A percentile compares a stretch with the other conserved stretches of the same genome.
Evolutionary conservation across 2,329 filamentous ascomycete genomes (phyloP).

Genomic region (Blastomyces parvus): DNA sequence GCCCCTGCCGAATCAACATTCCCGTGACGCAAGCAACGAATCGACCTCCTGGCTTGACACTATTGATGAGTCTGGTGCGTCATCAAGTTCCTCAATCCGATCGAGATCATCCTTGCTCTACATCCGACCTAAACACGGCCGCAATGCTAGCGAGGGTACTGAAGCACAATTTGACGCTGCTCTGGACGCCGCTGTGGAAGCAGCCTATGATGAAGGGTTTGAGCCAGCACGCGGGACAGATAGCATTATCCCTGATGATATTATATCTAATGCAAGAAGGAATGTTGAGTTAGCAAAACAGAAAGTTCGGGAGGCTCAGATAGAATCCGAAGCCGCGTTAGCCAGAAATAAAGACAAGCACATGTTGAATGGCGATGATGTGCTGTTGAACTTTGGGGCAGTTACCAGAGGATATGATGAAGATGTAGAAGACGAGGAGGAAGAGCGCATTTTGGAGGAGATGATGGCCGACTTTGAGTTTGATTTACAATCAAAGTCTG

Average conservation of each 20-base stretch:
- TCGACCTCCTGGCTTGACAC: slow-evolving; percentile 91
- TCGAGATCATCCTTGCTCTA: slow-evolving; percentile 66
- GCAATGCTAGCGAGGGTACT: slow-evolving; percentile 59
- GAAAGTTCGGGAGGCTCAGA: slow-evolving; percentile 61
- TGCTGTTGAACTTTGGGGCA: slow-evolving; percentile 17
- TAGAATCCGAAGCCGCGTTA: slow-evolving; percentile 54
- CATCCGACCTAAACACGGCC: slow-evolving; percentile 59
- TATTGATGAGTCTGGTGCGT: slow-evolving; percentile 80
- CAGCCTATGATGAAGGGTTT: slow-evolving; percentile 85
- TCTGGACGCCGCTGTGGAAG: slow-evolving; percentile 88
- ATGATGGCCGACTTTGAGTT: slow-evolving; percentile 83
- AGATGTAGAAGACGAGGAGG: slow-evolving; percentile 60
- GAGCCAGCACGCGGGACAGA: slow-evolving; percentile 47
- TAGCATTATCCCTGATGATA: slow-evolving; percentile 19
- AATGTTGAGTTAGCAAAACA: slow-evolving; percentile 69
- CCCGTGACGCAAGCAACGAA: slow-evolving; percentile 59
- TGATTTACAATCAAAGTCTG: slow-evolving; percentile 56
- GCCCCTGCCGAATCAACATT: slow-evolving; percentile 32
- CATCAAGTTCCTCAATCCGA: slow-evolving; percentile 67
- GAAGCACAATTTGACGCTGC: slow-evolving; percentile 91
- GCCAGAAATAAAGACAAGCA: slow-evolving; percentile 53
- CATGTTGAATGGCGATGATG: slow-evolving; percentile 28
- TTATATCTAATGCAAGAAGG: slow-evolving; percentile 45
- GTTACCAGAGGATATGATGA: slow-evolving; percentile 40
- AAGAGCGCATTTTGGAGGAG: slow-evolving; percentile 71